phyloP scores from a whole-genome alignment of 495 filamentous ascomycete species.

The Hypomontagnella submonticulosa region DNA sequence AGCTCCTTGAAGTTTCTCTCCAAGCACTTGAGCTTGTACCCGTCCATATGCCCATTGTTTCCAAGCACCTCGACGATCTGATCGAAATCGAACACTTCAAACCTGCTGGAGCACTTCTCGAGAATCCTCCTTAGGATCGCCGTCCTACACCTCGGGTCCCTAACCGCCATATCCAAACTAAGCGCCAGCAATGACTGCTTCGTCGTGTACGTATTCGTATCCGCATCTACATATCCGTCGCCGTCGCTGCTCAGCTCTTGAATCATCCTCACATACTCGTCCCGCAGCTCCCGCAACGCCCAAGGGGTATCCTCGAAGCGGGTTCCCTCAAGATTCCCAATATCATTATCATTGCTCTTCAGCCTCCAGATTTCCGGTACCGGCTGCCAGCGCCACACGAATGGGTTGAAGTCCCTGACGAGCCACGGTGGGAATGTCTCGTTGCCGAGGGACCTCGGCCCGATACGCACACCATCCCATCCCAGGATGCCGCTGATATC shows the following conservation, averaged over 20 bases:
- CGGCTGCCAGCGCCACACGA: slow-evolving; percentile 36
- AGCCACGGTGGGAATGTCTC: slow-evolving; percentile 43
- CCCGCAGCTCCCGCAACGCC: slow-evolving; percentile 34
- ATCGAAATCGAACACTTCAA: slow-evolving; percentile 36
- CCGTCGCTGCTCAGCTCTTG: slow-evolving; percentile 12
- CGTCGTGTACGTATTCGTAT: slow-evolving; percentile 24
- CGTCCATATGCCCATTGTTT: slow-evolving; percentile 19
- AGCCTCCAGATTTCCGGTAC: slow-evolving; percentile 25
- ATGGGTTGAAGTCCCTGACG: slow-evolving; percentile 39
- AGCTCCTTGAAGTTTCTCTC: slow-evolving; percentile 39
- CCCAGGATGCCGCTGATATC: slow-evolving; percentile 39
- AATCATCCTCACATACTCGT: slow-evolving; percentile 27
- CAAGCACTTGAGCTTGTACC: slow-evolving; percentile 29
- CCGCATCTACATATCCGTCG: not conserved
- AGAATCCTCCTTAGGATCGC: slow-evolving; percentile 33
- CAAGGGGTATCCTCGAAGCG: slow-evolving; percentile 42
- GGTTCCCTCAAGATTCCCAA: slow-evolving; percentile 7
- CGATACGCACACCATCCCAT: slow-evolving; percentile 33
- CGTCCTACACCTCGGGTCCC: slow-evolving; percentile 38
- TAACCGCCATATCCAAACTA: slow-evolving; percentile 33
- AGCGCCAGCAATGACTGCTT: slow-evolving; percentile 43
- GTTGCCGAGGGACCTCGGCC: slow-evolving; percentile 35
- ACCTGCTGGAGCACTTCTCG: slow-evolving; percentile 39
- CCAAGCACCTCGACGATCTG: slow-evolving; percentile 29
- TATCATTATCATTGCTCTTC: not conserved